Percentiles rank a stretch among this genome's conserved stretches.
Evolutionary conservation across 169 alveolate species (phyloP).

Genomic region (Plasmodium coatneyi): DNA sequence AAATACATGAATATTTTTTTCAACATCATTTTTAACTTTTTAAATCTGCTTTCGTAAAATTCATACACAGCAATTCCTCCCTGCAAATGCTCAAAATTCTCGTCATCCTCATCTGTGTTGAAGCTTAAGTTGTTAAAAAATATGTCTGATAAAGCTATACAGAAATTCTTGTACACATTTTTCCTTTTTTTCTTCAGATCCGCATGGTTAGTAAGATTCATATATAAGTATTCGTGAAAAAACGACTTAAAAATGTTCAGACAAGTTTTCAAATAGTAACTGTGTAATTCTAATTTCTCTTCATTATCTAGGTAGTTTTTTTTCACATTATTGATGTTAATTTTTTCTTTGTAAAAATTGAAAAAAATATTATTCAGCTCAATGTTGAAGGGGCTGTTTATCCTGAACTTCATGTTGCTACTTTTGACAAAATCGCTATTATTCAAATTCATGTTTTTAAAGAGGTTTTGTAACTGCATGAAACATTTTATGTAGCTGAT

Average conservation of each 20-base stretch:
- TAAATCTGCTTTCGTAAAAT: slow-evolving; percentile 44
- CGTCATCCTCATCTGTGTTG: slow-evolving; percentile 34
- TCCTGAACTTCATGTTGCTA: neutral
- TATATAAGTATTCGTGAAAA: slow-evolving; percentile 66
- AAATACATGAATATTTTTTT: slow-evolving; percentile 66
- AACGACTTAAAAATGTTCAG: slow-evolving; percentile 29
- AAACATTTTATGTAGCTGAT: slow-evolving; percentile 11
- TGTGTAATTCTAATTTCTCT: slow-evolving; percentile 53
- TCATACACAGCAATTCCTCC: slow-evolving; percentile 62
- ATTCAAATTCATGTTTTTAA: slow-evolving; percentile 5
- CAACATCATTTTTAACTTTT: slow-evolving; percentile 35
- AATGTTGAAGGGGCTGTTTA: slow-evolving; percentile 20
- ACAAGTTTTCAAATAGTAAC: slow-evolving; percentile 46
- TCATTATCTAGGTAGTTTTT: slow-evolving; percentile 32
- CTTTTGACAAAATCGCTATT: neutral
- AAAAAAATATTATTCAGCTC: slow-evolving; percentile 37
- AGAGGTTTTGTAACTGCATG: slow-evolving; percentile 7
- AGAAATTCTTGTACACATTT: slow-evolving; percentile 40
- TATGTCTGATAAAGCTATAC: slow-evolving; percentile 62
- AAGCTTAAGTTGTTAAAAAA: slow-evolving; percentile 56
- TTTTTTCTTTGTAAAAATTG: slow-evolving; percentile 32
- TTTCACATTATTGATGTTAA: slow-evolving; percentile 22
- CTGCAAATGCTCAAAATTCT: slow-evolving; percentile 49
- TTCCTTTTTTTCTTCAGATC: slow-evolving; percentile 62
- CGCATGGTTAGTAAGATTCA: slow-evolving; percentile 26